Evolutionary conservation across 306 rosid species (phyloP).

Genomic region (Acacia acuminata): DNA sequence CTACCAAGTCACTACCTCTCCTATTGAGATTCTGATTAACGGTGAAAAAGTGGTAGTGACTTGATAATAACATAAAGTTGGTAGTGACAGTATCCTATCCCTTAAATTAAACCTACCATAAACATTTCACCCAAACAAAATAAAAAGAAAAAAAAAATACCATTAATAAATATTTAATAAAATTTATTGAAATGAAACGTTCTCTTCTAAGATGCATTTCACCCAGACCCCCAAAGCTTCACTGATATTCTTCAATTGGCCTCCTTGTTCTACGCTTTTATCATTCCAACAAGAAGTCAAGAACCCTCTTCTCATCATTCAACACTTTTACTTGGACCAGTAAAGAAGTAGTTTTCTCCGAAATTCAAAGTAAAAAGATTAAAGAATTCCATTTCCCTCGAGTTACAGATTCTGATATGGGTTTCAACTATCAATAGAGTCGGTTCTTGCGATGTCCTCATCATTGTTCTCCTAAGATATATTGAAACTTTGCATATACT

Average conservation of each 20-base stretch:
- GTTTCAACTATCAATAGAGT: conserved; percentile 22
- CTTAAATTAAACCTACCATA: no score
- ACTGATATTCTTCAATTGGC: neutral
- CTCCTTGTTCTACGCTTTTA: neutral
- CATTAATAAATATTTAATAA: no score
- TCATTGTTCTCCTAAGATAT: no score
- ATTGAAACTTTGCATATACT: no score
- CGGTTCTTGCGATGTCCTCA: conserved; percentile 24
- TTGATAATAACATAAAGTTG: no score
- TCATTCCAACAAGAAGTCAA: neutral
- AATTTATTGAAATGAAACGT: neutral
- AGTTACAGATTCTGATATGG: conserved; percentile 33
- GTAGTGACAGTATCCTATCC: no score
- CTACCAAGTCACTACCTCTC: no score
- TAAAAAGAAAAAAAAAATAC: no score
- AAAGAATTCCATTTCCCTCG: conserved; percentile 24
- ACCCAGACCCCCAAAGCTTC: neutral
- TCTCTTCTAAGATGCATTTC: neutral
- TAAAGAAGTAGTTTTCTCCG: neutral
- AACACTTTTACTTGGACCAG: conserved; percentile 18
- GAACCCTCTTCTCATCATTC: conserved; percentile 30
- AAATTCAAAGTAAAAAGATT: conserved; percentile 5
- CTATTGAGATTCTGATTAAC: no score
- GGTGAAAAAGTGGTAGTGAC: no score
- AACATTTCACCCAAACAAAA: no score